Evolutionary conservation across 257 asterid species (phyloP).

Genomic region (Hygrophila difformis): DNA sequence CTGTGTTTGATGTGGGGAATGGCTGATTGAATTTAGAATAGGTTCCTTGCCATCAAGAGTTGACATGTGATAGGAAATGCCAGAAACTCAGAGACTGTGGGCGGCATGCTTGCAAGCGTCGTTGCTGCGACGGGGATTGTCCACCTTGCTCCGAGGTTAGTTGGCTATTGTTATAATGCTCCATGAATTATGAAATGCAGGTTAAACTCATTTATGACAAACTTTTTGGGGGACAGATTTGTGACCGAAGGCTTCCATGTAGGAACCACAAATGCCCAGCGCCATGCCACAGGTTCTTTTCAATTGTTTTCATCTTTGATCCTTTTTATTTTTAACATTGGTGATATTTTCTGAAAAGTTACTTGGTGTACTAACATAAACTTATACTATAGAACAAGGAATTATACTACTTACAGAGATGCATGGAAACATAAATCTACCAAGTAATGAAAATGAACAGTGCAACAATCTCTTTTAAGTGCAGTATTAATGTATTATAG

Average conservation of each 20-base stretch:
- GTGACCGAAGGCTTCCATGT: slow-evolving; percentile 92
- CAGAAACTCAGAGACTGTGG: slow-evolving; percentile 74
- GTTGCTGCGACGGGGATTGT: slow-evolving; percentile 96
- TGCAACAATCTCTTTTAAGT: too few species aligned
- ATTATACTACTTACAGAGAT: too few species aligned
- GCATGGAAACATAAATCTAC: too few species aligned
- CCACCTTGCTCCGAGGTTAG: slow-evolving; percentile 92
- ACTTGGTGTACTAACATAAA: too few species aligned
- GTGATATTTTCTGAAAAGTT: neutral
- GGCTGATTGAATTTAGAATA: slow-evolving; percentile 44
- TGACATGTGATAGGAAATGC: slow-evolving; percentile 94
- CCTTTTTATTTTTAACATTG: too few species aligned
- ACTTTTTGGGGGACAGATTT: slow-evolving; percentile 40
- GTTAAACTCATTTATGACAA: slow-evolving; percentile 1
- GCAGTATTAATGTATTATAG: too few species aligned
- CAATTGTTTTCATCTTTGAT: too few species aligned
- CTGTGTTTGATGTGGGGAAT: slow-evolving; percentile 20
- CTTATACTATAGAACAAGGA: too few species aligned
- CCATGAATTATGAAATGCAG: neutral
- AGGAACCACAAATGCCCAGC: slow-evolving; percentile 96
- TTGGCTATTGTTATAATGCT: neutral
- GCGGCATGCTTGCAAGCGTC: slow-evolving; percentile 84
- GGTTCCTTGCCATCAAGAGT: slow-evolving; percentile 92
- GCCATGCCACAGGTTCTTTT: slow-evolving; percentile 79
- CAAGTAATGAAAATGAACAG: too few species aligned